Evolutionary conservation across 2,329 filamentous ascomycete genomes (phyloP), one percentile per base, ranked within the genome.

Genomic region (Clonostachys solani): DNA sequence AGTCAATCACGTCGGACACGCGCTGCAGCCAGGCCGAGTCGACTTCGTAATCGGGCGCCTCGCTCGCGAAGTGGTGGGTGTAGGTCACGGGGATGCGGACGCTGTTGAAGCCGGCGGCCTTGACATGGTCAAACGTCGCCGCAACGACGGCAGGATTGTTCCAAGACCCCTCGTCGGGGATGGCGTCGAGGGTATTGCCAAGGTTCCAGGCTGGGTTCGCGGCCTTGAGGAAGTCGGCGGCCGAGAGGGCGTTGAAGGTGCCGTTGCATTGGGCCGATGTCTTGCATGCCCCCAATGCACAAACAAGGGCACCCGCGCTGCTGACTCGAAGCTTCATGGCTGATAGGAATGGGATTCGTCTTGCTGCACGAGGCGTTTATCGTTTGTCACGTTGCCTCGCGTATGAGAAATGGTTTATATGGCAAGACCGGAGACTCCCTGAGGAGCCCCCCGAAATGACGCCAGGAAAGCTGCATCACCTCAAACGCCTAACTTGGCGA

Each of bases 191-290:
- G 0, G 78, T 81, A 47, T 83, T 83, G 10, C 80, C 80, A 9
- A 82, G 54, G 52, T 83, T 83, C 80, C 80, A 83, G 8, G 80
- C 79, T 1, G 78, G 74, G 43, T 75, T 75, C 38, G 81, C 64
- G 9, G 65, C 69, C 6, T 66, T 64, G 43, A 81, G 52, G 41
- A 58, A 80, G 4, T 71, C 60, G 1, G 64, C 59, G 0, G 75
- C 77, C 1, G 74, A 67, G 42, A 78, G 67, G 5, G 41, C 43
- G 47, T 36, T 42, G 33, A 47, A 47, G 8, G 46, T 47, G 40
- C 40, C 46, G 41, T 42, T 42, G 38, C 45, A 47, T 23, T 47
- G 45, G 36, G 15, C 36, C 15, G 23, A 29, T 29, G 23, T 29
- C 23, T 9, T 29, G 23, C 23, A 29, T 29, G 23, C 23, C 23